Conservation (phyloP, 2,329 filamentous ascomycete species). For the Penicillium concentricum region DNA sequence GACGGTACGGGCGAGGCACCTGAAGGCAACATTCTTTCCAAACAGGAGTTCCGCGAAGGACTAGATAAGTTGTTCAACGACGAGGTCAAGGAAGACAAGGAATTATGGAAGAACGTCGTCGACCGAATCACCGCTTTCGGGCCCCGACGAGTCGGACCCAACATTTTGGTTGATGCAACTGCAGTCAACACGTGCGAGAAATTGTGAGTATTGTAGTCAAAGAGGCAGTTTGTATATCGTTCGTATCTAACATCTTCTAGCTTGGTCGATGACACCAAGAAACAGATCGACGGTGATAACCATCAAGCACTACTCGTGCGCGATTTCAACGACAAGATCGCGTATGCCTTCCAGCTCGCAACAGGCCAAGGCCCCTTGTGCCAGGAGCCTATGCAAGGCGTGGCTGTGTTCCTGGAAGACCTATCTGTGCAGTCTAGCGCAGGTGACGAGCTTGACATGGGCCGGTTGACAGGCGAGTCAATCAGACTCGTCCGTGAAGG, state of each 20-base stretch:
- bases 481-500: constrained; percentile 84
- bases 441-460: constrained; percentile 58
- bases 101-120: constrained; percentile 73
- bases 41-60: constrained; percentile 73
- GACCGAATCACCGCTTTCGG: constrained; percentile 89
- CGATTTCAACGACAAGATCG: constrained; percentile 85
- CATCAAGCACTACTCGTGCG: constrained; percentile 45
- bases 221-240: not conserved
- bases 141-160: constrained; percentile 79
- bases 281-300: constrained; percentile 27
- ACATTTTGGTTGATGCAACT: constrained; percentile 83
- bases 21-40: constrained; percentile 63
- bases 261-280: constrained; percentile 39
- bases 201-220: constrained; percentile 55
- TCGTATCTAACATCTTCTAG: constrained; percentile 18
- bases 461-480: constrained; percentile 85
- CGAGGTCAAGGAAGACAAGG: constrained; percentile 68
- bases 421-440: constrained; percentile 59
- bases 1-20: constrained; percentile 56
- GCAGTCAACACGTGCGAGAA: constrained; percentile 68
- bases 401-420: constrained; percentile 87
- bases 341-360: constrained; percentile 90
- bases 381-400: constrained; percentile 86
- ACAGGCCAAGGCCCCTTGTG: constrained; percentile 87
- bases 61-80: constrained; percentile 65